Evolutionary conservation across 2,329 filamentous ascomycete genomes (phyloP).

Genomic region (Lecanosticta acicola): DNA sequence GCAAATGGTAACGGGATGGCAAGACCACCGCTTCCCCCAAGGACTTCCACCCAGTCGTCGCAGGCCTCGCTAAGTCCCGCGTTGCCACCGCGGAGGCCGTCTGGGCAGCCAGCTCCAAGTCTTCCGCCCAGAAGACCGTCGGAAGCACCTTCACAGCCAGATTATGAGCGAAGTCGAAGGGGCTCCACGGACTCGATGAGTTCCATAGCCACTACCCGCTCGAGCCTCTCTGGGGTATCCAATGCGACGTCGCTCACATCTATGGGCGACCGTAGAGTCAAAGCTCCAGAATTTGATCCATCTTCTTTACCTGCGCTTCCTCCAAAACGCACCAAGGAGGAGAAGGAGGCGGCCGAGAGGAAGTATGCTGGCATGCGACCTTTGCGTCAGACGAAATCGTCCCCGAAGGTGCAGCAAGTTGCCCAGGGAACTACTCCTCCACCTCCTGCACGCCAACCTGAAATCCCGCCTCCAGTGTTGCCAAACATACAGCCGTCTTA

Average conservation of each 20-base stretch:
- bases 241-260: slow-evolving; percentile 31
- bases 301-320: slow-evolving; percentile 51
- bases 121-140: slow-evolving; percentile 43
- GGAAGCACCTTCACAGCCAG: slow-evolving; percentile 29
- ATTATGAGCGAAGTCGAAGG: slow-evolving; percentile 30
- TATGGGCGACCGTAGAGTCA: slow-evolving; percentile 22
- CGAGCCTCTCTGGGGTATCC: slow-evolving; percentile 47
- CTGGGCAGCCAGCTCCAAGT: slow-evolving; percentile 32
- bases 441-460: slow-evolving; percentile 16
- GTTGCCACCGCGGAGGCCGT: slow-evolving; percentile 43
- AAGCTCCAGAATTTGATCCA: slow-evolving; percentile 52
- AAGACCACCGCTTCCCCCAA: slow-evolving; percentile 42
- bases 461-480: slow-evolving; percentile 11
- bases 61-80: slow-evolving; percentile 34
- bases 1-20: slow-evolving; percentile 22
- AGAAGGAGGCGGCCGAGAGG: slow-evolving; percentile 32
- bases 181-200: slow-evolving; percentile 48
- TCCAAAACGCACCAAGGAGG: slow-evolving; percentile 43
- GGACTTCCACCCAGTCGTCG: slow-evolving; percentile 37
- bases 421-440: slow-evolving; percentile 24
- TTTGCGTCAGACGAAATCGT: slow-evolving; percentile 21
- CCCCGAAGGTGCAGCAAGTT: slow-evolving; percentile 19
- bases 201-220: slow-evolving; percentile 44
- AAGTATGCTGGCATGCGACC: slow-evolving; percentile 19
- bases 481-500: slow-evolving; percentile 1